A percentile compares a stretch with the other conserved stretches of the same genome.
Conservation (phyloP, 148 eudicot species). For the Vaccinium myrtillus region DNA sequence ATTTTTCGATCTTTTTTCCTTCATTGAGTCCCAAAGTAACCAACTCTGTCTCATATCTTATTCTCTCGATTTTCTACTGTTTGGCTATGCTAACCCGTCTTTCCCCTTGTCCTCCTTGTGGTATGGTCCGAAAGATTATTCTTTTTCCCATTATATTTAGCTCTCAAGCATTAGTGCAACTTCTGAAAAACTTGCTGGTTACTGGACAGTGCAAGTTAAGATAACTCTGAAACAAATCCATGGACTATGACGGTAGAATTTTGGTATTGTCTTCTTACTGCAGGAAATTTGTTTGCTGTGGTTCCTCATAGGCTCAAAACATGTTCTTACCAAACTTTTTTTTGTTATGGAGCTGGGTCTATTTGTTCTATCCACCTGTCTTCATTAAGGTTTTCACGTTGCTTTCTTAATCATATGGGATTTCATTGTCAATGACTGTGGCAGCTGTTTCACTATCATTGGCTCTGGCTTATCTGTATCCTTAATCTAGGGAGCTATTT, state of each 20-base stretch:
- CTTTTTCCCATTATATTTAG: neutral
- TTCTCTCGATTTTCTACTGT: neutral
- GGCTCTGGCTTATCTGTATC: neutral
- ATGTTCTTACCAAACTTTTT: neutral
- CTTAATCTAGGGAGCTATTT: neutral
- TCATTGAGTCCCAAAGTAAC: neutral
- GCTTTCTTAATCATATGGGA: neutral
- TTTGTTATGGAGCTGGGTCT: no score
- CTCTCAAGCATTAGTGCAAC: no score
- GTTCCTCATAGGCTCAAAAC: no score
- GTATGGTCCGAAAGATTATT: neutral
- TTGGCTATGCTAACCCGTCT: neutral
- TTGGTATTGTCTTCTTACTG: neutral
- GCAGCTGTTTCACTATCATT: neutral
- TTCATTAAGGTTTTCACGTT: neutral
- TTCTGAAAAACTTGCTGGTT: neutral
- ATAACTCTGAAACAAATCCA: neutral
- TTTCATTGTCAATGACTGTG: neutral
- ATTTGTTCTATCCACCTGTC: neutral
- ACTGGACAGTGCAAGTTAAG: neutral
- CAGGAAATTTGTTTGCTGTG: neutral
- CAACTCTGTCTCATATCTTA: neutral
- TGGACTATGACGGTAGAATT: neutral
- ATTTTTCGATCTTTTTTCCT: neutral
- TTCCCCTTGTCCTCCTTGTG: no score